Evolutionary conservation across 2,329 filamentous ascomycete species (phyloP).

Genomic region (Fusarium cicatricum): DNA sequence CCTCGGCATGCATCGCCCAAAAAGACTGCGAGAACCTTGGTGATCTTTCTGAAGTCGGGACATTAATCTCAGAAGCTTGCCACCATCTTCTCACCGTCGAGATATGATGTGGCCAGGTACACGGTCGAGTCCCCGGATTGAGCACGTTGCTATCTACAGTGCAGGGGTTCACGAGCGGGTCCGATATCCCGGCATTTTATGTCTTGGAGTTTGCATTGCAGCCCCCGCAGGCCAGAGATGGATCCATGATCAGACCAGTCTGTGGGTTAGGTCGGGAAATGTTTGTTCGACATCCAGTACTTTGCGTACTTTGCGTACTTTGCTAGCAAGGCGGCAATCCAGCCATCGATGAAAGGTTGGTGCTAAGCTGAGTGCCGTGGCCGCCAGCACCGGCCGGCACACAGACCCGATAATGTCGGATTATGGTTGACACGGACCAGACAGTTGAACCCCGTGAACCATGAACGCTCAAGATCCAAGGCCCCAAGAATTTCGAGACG

Average conservation of each 20-base stretch:
- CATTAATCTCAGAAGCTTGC: too few species aligned
- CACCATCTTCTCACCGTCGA: too few species aligned
- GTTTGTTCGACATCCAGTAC: slow-evolving; percentile 2
- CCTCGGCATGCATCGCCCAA: too few species aligned
- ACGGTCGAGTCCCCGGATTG: too few species aligned
- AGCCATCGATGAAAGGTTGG: slow-evolving; percentile 12
- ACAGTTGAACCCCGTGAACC: slow-evolving; percentile 8
- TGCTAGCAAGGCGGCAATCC: slow-evolving; percentile 16
- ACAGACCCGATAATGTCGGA: slow-evolving; percentile 13
- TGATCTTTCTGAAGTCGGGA: too few species aligned
- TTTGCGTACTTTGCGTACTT: slow-evolving; percentile 18
- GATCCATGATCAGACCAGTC: slow-evolving; percentile 12
- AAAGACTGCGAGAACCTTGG: too few species aligned
- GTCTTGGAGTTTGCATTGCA: slow-evolving; percentile 21
- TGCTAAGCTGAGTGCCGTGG: neutral
- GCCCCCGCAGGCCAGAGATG: slow-evolving; percentile 20
- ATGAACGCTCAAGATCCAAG: slow-evolving; percentile 11
- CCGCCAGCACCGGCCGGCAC: slow-evolving; percentile 6
- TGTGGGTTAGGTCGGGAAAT: slow-evolving; percentile 6
- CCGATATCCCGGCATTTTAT: slow-evolving; percentile 16
- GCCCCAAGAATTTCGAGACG: slow-evolving; percentile 2
- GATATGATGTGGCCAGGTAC: too few species aligned
- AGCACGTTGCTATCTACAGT: neutral
- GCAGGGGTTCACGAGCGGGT: slow-evolving; percentile 22
- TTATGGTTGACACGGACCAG: neutral